These are phyloP conservation scores for Bonnemaisonia californica DNA, from an alignment of 31 red algal genomes.

Conservation along the genomic window DNA sequence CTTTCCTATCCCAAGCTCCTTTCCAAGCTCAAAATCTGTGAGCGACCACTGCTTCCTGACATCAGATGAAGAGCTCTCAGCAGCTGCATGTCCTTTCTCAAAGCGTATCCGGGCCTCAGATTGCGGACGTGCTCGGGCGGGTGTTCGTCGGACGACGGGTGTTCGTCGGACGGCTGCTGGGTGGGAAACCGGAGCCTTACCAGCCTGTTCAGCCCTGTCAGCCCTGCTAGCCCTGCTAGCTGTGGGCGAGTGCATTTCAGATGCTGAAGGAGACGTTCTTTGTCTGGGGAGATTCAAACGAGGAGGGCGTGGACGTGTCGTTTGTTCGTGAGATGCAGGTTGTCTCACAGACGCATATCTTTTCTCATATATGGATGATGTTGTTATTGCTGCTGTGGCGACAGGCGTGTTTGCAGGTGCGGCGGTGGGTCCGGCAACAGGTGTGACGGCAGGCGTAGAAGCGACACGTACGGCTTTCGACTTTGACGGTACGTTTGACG, in stretches of 20 bases:
- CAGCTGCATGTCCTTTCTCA: neutral
- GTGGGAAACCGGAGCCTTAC: neutral
- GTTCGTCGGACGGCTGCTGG: neutral
- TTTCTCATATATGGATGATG: too few relatives aligned
- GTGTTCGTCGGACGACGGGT: neutral
- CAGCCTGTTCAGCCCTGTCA: too few relatives aligned
- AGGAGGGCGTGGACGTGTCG: too few relatives aligned
- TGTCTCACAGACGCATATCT: too few relatives aligned
- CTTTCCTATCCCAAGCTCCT: conserved; percentile 86
- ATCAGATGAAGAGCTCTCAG: neutral
- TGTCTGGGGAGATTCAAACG: too few relatives aligned
- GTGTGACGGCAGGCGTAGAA: neutral
- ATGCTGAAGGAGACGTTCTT: too few relatives aligned
- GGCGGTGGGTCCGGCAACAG: neutral
- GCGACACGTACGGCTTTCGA: neutral
- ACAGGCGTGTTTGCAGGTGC: neutral
- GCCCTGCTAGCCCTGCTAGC: too few relatives aligned
- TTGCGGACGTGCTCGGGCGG: neutral
- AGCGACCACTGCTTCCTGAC: conserved; percentile 76
- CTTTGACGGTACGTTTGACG: neutral
- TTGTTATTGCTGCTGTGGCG: neutral
- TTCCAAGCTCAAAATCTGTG: conserved; percentile 90
- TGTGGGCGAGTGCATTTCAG: too few relatives aligned
- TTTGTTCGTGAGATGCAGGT: too few relatives aligned
- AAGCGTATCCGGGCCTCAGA: neutral